Evolutionary conservation across 108 stramenopile genomes (phyloP), one percentile per base, ranked within the genome.

Genomic region (Nitzschia sp.): DNA sequence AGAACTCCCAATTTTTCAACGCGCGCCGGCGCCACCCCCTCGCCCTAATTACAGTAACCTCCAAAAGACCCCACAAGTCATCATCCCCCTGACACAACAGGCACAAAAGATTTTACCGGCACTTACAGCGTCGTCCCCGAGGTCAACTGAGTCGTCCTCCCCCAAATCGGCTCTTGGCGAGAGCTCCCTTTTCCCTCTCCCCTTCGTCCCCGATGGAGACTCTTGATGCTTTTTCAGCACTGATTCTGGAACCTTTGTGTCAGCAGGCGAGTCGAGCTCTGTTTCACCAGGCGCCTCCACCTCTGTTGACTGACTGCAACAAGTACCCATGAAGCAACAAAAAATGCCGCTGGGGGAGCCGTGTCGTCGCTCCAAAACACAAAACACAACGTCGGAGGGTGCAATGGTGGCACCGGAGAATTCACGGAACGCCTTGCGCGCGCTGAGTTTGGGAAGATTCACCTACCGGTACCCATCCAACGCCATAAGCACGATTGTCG

Each of bases 261-360:
- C 21, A 12, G 15, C 12, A 12, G 15, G 11, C 19, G 20, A 21
- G 21, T 54, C 53, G 53, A 54, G 15, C 21, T 21, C 11, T 54
- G 15, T 24, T 12, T 15, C 11, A 54, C 12, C 53, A 54, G 15
- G 15, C 12, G 19, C 53, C 15, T 58, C 57, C 57, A 58, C 57
- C 39, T 15, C 57, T 58, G 39, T 9, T 12, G 20, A 6, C 9
- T 19, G 57, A 8, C 57, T 58, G 14, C 15, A 39, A 39, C 57
- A 58, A 40, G 34, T 26, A 40, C 57, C 57, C 57, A 58, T 58
- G 57, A 17, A 48, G 17, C n/a, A 48, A 48, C 17, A 48, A 15
- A 17, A 17, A 17, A 17, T 48, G 46, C 46, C 17, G 46, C 14
- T 48, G 46, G 46, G 46, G 46, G 17, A 17, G 14, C 46, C 46